Evolutionary conservation across 306 rosid species (phyloP).

Genomic region (Inga laurina): DNA sequence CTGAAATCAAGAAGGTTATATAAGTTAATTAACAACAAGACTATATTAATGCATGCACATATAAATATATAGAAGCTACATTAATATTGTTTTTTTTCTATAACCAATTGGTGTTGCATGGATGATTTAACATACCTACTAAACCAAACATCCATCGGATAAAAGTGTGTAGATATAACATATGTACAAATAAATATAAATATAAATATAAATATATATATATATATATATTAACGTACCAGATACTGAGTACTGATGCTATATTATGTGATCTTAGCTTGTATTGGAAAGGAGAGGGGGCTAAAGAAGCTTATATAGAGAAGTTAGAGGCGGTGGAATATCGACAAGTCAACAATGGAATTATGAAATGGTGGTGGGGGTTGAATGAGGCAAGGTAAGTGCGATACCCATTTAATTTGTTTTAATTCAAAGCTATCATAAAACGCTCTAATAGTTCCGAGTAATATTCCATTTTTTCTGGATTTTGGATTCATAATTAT

Average conservation of each 20-base stretch:
- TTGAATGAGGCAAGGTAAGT: slow-evolving; percentile 45
- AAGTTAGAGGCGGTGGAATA: slow-evolving; percentile 3
- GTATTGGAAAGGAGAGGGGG: slow-evolving; percentile 21
- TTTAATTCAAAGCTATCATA: slow-evolving; percentile 3
- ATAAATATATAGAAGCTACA: not conserved
- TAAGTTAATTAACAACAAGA: not conserved
- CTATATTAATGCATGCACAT: not conserved
- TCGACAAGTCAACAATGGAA: slow-evolving; percentile 21
- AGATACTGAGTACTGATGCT: not conserved
- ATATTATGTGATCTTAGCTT: not conserved
- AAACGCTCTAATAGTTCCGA: slow-evolving; percentile 3
- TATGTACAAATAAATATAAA: too few relatives aligned
- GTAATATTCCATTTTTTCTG: not conserved
- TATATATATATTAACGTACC: slow-evolving; percentile 21
- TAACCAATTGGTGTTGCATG: not conserved
- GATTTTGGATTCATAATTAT: slow-evolving; percentile 20
- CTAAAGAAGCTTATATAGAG: slow-evolving; percentile 41
- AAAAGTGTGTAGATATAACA: too few relatives aligned
- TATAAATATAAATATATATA: too few relatives aligned
- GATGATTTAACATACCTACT: not conserved
- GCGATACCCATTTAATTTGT: slow-evolving; percentile 38
- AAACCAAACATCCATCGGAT: not conserved
- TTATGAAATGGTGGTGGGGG: slow-evolving; percentile 34
- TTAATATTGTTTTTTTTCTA: not conserved
- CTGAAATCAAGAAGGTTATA: not conserved